Percentiles rank a stretch among this genome's conserved stretches.
These are phyloP conservation scores for Ascochyta clinopodiicola DNA, from an alignment of 2,329 filamentous ascomycete genomes.

Conservation along the genomic window DNA sequence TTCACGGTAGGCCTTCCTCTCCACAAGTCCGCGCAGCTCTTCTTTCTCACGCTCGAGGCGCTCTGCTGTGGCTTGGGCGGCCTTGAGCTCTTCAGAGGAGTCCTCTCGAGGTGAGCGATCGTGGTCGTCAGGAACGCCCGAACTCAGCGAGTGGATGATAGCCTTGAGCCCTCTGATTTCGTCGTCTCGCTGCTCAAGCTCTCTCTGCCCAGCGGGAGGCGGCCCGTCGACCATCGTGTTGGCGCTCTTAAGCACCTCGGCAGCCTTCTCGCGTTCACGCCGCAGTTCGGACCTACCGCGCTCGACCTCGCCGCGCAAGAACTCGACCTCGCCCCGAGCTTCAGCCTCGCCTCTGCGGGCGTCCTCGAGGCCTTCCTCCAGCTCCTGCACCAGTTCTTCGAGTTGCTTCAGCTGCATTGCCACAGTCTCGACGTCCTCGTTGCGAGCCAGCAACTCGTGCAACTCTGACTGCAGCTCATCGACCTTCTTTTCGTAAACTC, in stretches of 20 bases:
- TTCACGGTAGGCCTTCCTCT: conserved; percentile 75
- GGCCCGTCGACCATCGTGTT: conserved; percentile 54
- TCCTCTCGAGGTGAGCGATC: conserved; percentile 39
- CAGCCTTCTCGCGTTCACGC: conserved; percentile 84
- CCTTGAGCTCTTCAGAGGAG: conserved; percentile 56
- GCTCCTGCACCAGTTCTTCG: conserved; percentile 93
- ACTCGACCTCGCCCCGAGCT: conserved; percentile 93
- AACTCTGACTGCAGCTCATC: conserved; percentile 85
- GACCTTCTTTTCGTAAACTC: conserved; percentile 93
- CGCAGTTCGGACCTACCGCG: conserved; percentile 85
- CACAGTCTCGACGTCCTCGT: conserved; percentile 89
- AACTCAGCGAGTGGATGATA: conserved; percentile 93
- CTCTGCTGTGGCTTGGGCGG: conserved; percentile 67
- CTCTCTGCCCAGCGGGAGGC: conserved; percentile 63
- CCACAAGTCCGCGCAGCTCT: conserved; percentile 75
- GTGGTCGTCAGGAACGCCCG: conserved; percentile 63
- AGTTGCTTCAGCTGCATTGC: conserved; percentile 91
- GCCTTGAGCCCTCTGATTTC: conserved; percentile 97
- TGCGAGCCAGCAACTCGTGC: conserved; percentile 79
- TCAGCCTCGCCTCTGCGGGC: conserved; percentile 93
- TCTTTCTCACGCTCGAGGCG: conserved; percentile 81
- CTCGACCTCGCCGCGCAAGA: conserved; percentile 92
- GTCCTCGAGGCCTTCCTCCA: conserved; percentile 96
- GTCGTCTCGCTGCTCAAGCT: conserved; percentile 92
- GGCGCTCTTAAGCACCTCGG: conserved; percentile 63